phyloP scores from a whole-genome alignment of 495 filamentous ascomycete species.

The Xylaria longipes region DNA sequence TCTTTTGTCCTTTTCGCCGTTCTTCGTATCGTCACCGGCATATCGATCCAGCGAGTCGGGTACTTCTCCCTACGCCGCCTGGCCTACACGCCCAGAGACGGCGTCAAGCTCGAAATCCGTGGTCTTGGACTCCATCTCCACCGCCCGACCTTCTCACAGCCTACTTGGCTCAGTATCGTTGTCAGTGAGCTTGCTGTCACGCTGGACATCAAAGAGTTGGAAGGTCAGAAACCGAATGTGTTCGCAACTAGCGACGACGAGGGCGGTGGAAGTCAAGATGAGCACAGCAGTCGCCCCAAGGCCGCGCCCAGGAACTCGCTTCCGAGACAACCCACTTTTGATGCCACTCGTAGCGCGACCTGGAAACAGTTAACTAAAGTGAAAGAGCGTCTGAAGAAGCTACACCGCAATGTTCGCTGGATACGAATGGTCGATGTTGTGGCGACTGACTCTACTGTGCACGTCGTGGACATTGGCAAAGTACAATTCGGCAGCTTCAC shows the following conservation, averaged over 20 bases:
- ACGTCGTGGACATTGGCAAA: slow-evolving; percentile 78
- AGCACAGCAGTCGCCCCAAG: slow-evolving; percentile 25
- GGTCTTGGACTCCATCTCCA: slow-evolving; percentile 87
- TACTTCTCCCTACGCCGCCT: slow-evolving; percentile 90
- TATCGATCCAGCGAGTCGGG: slow-evolving; percentile 95
- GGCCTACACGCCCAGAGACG: slow-evolving; percentile 84
- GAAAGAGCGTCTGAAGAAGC: slow-evolving; percentile 82
- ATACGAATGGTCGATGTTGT: slow-evolving; percentile 88
- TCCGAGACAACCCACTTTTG: slow-evolving; percentile 32
- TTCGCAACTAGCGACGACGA: slow-evolving; percentile 36
- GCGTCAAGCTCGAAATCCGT: slow-evolving; percentile 86
- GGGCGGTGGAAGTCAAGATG: slow-evolving; percentile 30
- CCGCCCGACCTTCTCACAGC: slow-evolving; percentile 92
- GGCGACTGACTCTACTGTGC: slow-evolving; percentile 77
- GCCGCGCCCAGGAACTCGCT: slow-evolving; percentile 31
- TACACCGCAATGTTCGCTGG: slow-evolving; percentile 89
- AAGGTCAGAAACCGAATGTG: slow-evolving; percentile 48
- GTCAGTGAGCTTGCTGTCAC: slow-evolving; percentile 84
- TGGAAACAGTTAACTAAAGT: slow-evolving; percentile 77
- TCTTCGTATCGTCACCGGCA: slow-evolving; percentile 86
- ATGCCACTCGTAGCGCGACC: slow-evolving; percentile 66
- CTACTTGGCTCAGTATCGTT: slow-evolving; percentile 94
- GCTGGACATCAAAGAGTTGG: slow-evolving; percentile 71
- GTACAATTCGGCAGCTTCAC: slow-evolving; percentile 84
- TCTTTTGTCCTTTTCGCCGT: slow-evolving; percentile 95